phyloP scores from a whole-genome alignment of 2,329 filamentous ascomycete species.

The Verticillium longisporum region DNA sequence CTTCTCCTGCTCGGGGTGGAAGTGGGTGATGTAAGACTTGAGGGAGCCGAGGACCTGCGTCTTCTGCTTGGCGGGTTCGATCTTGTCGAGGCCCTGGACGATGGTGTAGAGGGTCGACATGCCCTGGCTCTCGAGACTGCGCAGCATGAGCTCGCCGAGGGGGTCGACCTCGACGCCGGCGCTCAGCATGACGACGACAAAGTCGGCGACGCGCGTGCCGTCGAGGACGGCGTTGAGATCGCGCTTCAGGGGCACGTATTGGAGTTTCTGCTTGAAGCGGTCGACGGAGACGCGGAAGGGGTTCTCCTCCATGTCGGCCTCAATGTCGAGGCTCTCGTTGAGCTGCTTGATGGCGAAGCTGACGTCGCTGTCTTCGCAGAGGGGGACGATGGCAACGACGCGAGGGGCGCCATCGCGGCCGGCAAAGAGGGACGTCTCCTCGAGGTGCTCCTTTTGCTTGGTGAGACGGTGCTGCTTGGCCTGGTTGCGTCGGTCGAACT shows the following conservation, averaged over 20 bases:
- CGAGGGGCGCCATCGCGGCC: constrained; percentile 82
- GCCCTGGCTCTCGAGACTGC: constrained; percentile 86
- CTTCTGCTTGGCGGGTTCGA: constrained; percentile 74
- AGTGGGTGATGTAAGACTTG: constrained; percentile 89
- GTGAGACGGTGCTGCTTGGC: constrained; percentile 80
- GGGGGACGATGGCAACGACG: constrained; percentile 79
- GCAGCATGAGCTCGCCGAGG: constrained; percentile 76
- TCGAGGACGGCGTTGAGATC: constrained; percentile 76
- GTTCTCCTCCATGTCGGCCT: constrained; percentile 53
- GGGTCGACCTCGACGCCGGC: constrained; percentile 78
- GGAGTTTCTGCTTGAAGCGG: constrained; percentile 89
- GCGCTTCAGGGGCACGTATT: constrained; percentile 70
- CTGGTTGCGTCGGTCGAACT: constrained; percentile 91
- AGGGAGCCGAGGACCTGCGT: constrained; percentile 73
- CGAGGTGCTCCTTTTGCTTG: constrained; percentile 78
- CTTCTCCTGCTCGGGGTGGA: constrained; percentile 88
- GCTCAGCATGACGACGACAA: constrained; percentile 80
- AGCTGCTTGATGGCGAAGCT: constrained; percentile 61
- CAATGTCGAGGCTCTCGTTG: constrained; percentile 74
- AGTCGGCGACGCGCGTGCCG: constrained; percentile 82
- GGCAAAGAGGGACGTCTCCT: constrained; percentile 74
- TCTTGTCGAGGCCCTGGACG: constrained; percentile 69
- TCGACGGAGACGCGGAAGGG: constrained; percentile 67
- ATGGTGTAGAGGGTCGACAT: constrained; percentile 86
- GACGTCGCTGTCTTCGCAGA: constrained; percentile 67